phyloP scores from a whole-genome alignment of 2,329 filamentous ascomycete species.

The Hysterium pulicare region DNA sequence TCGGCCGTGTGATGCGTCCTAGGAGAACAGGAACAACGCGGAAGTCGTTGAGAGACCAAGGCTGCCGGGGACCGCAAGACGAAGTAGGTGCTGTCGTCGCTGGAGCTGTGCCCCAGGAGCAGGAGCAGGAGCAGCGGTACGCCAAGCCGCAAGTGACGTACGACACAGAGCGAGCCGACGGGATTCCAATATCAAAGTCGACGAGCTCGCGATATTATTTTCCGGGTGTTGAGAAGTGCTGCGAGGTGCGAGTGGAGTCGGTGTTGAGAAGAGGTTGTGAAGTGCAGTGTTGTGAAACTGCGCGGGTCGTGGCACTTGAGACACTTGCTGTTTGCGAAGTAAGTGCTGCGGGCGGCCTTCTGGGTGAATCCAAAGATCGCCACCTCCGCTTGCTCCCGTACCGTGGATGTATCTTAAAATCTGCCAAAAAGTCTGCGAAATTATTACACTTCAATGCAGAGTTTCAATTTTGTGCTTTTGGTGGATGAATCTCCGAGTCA shows the following conservation, averaged over 20 bases:
- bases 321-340: background rate
- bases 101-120: slow-evolving; percentile 14
- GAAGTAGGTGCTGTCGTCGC: slow-evolving; percentile 11
- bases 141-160: slow-evolving; percentile 19
- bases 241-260: background rate
- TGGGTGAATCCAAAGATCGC: too few species aligned
- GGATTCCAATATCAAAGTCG: background rate
- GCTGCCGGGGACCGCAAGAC: background rate
- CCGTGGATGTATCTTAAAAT: too few species aligned
- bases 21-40: slow-evolving; percentile 1
- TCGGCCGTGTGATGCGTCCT: slow-evolving; percentile 9
- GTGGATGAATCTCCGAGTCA: too few species aligned
- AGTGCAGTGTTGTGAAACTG: background rate
- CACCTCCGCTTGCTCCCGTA: too few species aligned
- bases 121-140: slow-evolving; percentile 16
- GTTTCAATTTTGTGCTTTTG: too few species aligned
- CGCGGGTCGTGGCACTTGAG: background rate
- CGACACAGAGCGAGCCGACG: slow-evolving; percentile 6
- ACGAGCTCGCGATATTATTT: background rate
- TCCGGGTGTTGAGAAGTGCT: background rate
- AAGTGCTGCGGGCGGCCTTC: too few species aligned
- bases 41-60: too few species aligned
- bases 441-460: too few species aligned
- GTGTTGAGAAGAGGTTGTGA: background rate
- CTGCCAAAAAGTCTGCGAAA: too few species aligned